Percentiles rank a stretch among this genome's conserved stretches.
These are phyloP conservation scores for Besnoitia besnoiti DNA, from an alignment of 169 alveolate species.

Conservation along the genomic window DNA sequence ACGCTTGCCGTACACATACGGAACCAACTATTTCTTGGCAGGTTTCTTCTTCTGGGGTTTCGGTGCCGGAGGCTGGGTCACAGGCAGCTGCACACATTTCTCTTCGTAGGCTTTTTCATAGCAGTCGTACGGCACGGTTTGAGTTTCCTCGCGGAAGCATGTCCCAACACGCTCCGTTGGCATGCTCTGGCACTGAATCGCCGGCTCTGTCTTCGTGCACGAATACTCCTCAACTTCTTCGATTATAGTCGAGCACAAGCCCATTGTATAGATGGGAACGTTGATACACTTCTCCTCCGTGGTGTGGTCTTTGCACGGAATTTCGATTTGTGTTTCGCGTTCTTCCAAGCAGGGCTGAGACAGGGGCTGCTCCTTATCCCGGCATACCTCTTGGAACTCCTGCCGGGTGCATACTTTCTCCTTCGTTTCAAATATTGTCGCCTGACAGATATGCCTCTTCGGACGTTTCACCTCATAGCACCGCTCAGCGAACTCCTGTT, in stretches of 20 bases:
- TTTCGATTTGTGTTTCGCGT: conserved; percentile 31
- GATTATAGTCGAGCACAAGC: conserved; percentile 57
- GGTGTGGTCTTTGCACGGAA: conserved; percentile 60
- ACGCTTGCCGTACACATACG: too few species aligned
- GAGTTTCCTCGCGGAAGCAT: conserved; percentile 55
- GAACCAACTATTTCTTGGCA: not conserved
- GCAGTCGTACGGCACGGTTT: conserved; percentile 63
- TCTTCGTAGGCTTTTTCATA: conserved; percentile 62
- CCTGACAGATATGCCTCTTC: conserved; percentile 34
- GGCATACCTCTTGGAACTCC: conserved; percentile 59
- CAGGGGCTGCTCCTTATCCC: conserved; percentile 45
- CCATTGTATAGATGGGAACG: conserved; percentile 65
- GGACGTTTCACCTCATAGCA: conserved; percentile 66
- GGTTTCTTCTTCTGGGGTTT: conserved; percentile 47
- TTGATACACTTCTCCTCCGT: conserved; percentile 65
- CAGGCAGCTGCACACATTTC: conserved; percentile 64
- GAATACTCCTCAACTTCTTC: conserved; percentile 62
- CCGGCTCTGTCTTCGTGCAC: conserved; percentile 62
- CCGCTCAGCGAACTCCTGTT: conserved; percentile 60
- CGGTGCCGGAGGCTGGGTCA: conserved; percentile 60
- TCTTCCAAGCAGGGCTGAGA: conserved; percentile 57
- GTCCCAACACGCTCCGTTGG: conserved; percentile 57
- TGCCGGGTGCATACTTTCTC: conserved; percentile 59
- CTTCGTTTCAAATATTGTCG: conserved; percentile 48
- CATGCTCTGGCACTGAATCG: conserved; percentile 45